A percentile compares a stretch with the other conserved stretches of the same genome.
These are phyloP conservation scores for Herpetospermum pedunculosum DNA, from an alignment of 306 rosid genomes.

Conservation along the genomic window DNA sequence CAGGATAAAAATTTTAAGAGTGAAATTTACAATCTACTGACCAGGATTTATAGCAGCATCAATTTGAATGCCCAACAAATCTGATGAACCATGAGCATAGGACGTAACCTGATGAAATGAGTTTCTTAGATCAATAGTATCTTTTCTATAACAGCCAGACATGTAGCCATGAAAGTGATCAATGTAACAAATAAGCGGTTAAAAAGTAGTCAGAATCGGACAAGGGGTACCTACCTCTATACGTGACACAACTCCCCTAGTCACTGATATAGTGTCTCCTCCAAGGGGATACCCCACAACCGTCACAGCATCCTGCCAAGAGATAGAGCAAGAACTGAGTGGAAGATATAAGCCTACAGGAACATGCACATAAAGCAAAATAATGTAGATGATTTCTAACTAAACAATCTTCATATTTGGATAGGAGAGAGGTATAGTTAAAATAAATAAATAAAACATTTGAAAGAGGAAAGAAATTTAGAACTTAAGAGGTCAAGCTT, in stretches of 20 bases:
- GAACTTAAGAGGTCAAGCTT: not conserved
- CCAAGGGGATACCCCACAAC: conserved; percentile 99
- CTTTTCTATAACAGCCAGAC: not conserved
- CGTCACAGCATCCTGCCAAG: conserved; percentile 86
- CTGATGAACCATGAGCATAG: conserved; percentile 95
- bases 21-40: conserved; percentile 22
- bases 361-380: conserved; percentile 5
- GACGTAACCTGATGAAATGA: conserved; percentile 71
- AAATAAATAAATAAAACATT: not conserved
- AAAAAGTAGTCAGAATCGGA: not conserved
- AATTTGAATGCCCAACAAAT: conserved; percentile 92
- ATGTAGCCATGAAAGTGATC: not conserved
- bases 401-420: not conserved
- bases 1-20: not conserved
- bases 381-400: not conserved
- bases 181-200: not conserved
- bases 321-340: conserved; percentile 11
- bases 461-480: not conserved
- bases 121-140: not conserved
- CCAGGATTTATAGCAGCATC: conserved; percentile 99
- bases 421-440: not conserved
- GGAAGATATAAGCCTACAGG: conserved; percentile 3
- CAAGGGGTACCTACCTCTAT: conserved; percentile 82
- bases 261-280: conserved; percentile 98
- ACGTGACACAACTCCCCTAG: conserved; percentile 97